phyloP scores from a whole-genome alignment of 805 yeast species.

The Starmera caribaea region DNA sequence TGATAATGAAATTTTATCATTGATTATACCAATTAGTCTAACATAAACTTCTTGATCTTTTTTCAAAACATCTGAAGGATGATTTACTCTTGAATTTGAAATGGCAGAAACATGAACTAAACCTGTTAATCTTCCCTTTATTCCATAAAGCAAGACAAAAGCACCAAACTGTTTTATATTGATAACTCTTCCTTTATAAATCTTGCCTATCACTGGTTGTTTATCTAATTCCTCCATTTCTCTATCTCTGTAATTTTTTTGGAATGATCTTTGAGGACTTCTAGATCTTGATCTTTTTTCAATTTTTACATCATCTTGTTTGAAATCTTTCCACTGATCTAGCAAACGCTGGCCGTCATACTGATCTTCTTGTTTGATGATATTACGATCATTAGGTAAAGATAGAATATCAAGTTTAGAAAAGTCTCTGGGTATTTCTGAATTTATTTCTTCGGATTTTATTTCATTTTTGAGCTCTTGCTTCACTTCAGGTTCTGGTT shows the following conservation, averaged over 20 bases:
- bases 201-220: constrained; percentile 30
- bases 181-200: constrained; percentile 54
- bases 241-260: constrained; percentile 10
- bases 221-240: constrained; percentile 12
- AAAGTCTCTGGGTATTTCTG: constrained; percentile 2
- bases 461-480: constrained; percentile 1
- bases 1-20: constrained; percentile 44
- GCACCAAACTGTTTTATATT: constrained; percentile 68
- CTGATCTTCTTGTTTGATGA: constrained; percentile 11
- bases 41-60: constrained; percentile 57
- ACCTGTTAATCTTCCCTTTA: constrained; percentile 36
- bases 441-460: constrained; percentile 2
- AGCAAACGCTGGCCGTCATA: constrained; percentile 8
- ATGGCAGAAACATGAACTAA: constrained; percentile 74
- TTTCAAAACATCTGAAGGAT: constrained; percentile 50
- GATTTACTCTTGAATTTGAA: constrained; percentile 36
- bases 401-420: constrained; percentile 6
- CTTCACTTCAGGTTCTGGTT: background rate
- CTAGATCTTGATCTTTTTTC: constrained; percentile 6
- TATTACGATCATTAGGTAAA: constrained; percentile 10
- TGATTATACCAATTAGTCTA: constrained; percentile 39
- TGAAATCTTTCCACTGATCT: constrained; percentile 15
- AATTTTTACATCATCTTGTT: constrained; percentile 5
- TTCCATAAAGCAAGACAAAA: constrained; percentile 47
- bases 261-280: constrained; percentile 3